These are phyloP conservation scores for Ilyonectria mors-panacis DNA, from an alignment of 2,329 filamentous ascomycete genomes.

Conservation along the genomic window DNA sequence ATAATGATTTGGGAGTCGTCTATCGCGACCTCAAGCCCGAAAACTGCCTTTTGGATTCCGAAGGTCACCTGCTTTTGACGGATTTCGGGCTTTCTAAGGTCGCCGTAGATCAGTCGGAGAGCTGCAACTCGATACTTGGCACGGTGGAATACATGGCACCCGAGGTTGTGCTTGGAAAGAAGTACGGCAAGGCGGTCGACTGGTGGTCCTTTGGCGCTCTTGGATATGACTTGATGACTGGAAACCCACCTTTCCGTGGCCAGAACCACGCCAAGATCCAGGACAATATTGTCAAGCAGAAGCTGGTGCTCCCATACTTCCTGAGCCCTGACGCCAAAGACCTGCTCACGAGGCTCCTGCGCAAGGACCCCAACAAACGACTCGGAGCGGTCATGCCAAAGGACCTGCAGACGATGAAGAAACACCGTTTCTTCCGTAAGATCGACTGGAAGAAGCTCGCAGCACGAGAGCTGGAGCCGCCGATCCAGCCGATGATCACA, in stretches of 20 bases:
- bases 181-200: conserved; percentile 95
- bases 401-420: conserved; percentile 88
- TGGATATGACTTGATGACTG: conserved; percentile 92
- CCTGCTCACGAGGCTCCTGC: conserved; percentile 87
- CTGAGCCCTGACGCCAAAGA: conserved; percentile 94
- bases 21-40: conserved; percentile 98
- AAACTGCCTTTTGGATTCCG: conserved; percentile 92
- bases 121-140: conserved; percentile 91
- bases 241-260: conserved; percentile 90
- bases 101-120: conserved; percentile 75
- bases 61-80: conserved; percentile 93
- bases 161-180: conserved; percentile 88
- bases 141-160: conserved; percentile 99
- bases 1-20: conserved; percentile 91
- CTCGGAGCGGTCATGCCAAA: conserved; percentile 91
- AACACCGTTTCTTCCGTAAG: conserved; percentile 95
- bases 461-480: conserved; percentile 85
- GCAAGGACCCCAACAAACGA: conserved; percentile 93
- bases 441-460: conserved; percentile 95
- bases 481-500: conserved; percentile 93
- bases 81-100: conserved; percentile 99
- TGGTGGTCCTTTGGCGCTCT: conserved; percentile 99
- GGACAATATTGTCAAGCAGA: conserved; percentile 95
- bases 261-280: conserved; percentile 96
- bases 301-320: conserved; percentile 90